Percentiles rank a stretch among this genome's conserved stretches.
phyloP scores from a whole-genome alignment of 1,284 basidiomycete species.

The Mycena citricolor region DNA sequence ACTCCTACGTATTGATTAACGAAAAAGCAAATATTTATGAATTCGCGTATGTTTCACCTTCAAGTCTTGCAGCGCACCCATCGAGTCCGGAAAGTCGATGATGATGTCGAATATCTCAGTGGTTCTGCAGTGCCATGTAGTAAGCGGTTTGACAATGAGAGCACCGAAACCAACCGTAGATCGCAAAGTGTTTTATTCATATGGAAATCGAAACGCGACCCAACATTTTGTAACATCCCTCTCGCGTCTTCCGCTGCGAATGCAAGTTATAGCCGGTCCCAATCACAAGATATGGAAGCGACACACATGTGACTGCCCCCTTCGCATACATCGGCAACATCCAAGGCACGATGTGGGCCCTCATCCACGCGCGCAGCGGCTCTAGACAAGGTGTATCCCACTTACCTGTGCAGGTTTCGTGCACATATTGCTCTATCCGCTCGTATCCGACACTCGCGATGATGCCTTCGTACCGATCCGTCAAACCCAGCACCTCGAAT shows the following conservation, averaged over 20 bases:
- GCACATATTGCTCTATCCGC: slow-evolving; percentile 74
- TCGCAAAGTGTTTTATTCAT: slow-evolving; percentile 88
- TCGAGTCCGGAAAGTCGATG: slow-evolving; percentile 88
- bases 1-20: slow-evolving; percentile 49
- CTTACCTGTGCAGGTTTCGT: slow-evolving; percentile 61
- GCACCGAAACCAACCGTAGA: slow-evolving; percentile 56
- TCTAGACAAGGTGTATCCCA: slow-evolving; percentile 72
- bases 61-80: slow-evolving; percentile 85
- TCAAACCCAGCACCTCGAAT: slow-evolving; percentile 73
- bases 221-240: slow-evolving; percentile 75
- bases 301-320: slow-evolving; percentile 55
- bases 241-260: slow-evolving; percentile 65
- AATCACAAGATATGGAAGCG: no score
- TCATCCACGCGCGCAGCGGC: slow-evolving; percentile 71
- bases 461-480: slow-evolving; percentile 84
- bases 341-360: slow-evolving; percentile 78
- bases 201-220: slow-evolving; percentile 87
- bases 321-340: slow-evolving; percentile 77
- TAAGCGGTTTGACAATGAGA: slow-evolving; percentile 3
- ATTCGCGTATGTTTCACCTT: slow-evolving; percentile 59
- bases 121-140: no score
- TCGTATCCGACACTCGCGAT: slow-evolving; percentile 84
- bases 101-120: slow-evolving; percentile 95
- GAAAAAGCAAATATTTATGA: background rate
- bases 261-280: no score